Evolutionary conservation across 139 green algal species (phyloP).

Genomic region (Haematococcus lacustris): DNA sequence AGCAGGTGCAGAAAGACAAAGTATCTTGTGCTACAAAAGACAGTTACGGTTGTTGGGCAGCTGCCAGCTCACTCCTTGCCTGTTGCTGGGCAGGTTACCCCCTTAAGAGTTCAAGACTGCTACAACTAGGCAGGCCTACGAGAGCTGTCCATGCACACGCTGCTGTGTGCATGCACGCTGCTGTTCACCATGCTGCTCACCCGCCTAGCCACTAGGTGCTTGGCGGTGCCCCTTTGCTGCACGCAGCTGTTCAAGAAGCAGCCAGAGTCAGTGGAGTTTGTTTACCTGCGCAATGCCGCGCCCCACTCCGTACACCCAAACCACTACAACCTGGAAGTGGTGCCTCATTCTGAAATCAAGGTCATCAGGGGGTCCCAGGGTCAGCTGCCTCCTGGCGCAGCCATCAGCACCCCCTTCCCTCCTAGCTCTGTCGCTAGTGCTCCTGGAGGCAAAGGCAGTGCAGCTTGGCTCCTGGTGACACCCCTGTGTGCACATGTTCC

Average conservation of each 20-base stretch:
- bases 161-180: not conserved
- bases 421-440: too few relatives aligned
- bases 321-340: conserved; percentile 45
- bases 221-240: not conserved
- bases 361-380: conserved; percentile 7
- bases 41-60: not conserved
- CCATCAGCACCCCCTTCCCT: too few relatives aligned
- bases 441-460: too few relatives aligned
- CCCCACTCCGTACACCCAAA: conserved; percentile 18
- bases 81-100: not conserved
- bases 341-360: conserved; percentile 34
- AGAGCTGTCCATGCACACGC: not conserved
- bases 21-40: not conserved
- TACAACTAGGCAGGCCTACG: not conserved
- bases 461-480: too few relatives aligned
- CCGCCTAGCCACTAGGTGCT: not conserved
- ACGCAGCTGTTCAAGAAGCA: conserved; percentile 14
- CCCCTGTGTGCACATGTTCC: too few relatives aligned
- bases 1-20: not conserved
- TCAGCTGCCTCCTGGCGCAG: too few relatives aligned
- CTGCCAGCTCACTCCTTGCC: not conserved
- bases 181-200: not conserved
- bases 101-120: not conserved
- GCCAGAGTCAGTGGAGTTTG: conserved; percentile 31
- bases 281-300: conserved; percentile 35